Evolutionary conservation across 140 eudicot genomes (phyloP), one percentile per base, ranked within the genome.

Genomic region (Erigeron philadelphicus): DNA sequence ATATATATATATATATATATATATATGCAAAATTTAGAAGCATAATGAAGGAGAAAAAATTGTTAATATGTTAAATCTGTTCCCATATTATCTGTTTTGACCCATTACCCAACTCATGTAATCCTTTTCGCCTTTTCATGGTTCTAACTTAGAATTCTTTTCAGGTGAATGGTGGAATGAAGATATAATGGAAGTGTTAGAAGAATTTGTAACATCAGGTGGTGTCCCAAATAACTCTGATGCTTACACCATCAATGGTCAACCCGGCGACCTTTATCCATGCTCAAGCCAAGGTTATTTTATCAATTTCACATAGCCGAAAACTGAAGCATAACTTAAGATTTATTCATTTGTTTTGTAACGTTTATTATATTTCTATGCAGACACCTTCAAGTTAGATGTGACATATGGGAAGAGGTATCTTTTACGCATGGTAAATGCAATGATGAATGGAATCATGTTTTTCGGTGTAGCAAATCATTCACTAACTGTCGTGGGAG

Each of bases 401-500:
- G 96, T 85, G 54, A 60, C 66, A 13, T 44, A 58, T 2, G 92
- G 87, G 16, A 85, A 88, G 68, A 77, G 78, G 5, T 85, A 88
- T 65, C 58, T 88, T 11, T 74, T 88, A 35, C 81, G 82, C n/a
- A 72, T 88, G 66, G 77, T 88, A 35, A 85, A 85, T 64, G 88
- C 89, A 1, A 87, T 40, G 8, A 77, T 88, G 89, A 78, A 85
- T 66, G 72, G 77, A 49, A 45, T 76, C 7, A 53, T 83, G 11
- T 88, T 85, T 79, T 72, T 85, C 57, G 31, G 68, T 9, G 61
- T 88, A 0, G 89, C 93, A 1, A 78, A 81, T 69, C 96, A 88
- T 72, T 60, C 78, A 1, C 35, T 88, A 62, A 81, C 84, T 3
- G 80, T 88, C 8, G 89, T 88, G 6, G 96, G 84, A 52, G 61